Base-by-base conservation (phyloP, 306 rosid species). In the Rosa multiflora region DNA sequence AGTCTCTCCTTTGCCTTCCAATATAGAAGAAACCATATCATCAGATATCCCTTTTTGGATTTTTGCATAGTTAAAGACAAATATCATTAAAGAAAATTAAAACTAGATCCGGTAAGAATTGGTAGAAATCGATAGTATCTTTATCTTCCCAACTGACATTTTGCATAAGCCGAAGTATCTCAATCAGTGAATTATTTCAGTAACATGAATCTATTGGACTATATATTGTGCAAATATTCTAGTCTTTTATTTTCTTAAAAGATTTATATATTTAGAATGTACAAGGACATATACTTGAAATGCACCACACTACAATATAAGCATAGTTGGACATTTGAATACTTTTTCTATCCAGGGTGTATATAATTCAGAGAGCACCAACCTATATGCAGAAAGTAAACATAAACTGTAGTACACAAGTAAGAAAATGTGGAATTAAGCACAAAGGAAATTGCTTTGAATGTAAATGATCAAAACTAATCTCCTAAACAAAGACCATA, bases 61-160 rank as follows among this genome's bases (percentile, higher is more conserved):
- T n/a, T n/a, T 11, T 47, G 2, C 5, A 48, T 12, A 49, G 69
- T 26, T 8, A 70, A 40, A 70, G 26, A 55, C 43, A 39, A 75
- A 67, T 70, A 70, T 18, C 61, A 72, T 84, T 47, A 48, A 40
- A 73, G 71, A 62, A 73, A 82, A 61, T 76, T 32, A 32, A 32
- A 32, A 32, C 37, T 32, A 94, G 97, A 89, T 94, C 99, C 55
- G 97, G 97, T 78, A 92, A 86, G 85, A 91, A 85, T 86, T 94
- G 97, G 76, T 94, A 92, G 86, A 94, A 94, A 58, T 44, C 10
- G 2, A 2, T 44, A 44, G 47, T 7, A 44, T 44, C 47, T 47
- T 47, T 15, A 47, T 47, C 15, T 47, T 47, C 51, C 14, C 51
- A 47, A 47, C 51, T 47, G 51, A 14, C 5, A 4, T 47, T 47